Percentiles rank a stretch among this genome's conserved stretches.
Evolutionary conservation across 306 rosid genomes (phyloP).

Genomic region (Cyclanthera cordifolia): DNA sequence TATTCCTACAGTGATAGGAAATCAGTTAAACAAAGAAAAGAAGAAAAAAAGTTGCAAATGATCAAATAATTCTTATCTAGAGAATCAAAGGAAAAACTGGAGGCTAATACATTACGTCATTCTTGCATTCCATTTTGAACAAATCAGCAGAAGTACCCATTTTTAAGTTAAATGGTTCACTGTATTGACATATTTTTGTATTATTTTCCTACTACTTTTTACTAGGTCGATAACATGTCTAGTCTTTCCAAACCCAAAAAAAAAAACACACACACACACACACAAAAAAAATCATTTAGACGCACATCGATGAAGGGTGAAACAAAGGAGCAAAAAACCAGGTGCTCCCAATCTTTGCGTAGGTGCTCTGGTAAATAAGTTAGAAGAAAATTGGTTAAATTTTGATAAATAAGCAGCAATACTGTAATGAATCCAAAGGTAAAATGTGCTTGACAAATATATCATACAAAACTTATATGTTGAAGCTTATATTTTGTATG

Average conservation of each 20-base stretch:
- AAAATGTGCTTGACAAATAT: background rate
- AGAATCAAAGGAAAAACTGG: background rate
- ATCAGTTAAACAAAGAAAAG: conserved; percentile 4
- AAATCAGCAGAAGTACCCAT: background rate
- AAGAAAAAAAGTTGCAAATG: background rate
- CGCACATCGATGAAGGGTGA: conserved; percentile 62
- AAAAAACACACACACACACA: background rate
- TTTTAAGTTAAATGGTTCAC: background rate
- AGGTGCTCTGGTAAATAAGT: conserved; percentile 45
- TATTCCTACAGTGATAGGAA: conserved; percentile 43
- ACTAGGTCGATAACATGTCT: background rate
- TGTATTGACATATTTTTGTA: background rate
- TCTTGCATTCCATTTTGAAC: background rate
- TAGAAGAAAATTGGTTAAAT: conserved; percentile 4
- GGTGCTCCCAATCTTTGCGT: conserved; percentile 69
- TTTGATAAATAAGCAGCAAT: conserved; percentile 6
- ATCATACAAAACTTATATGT: background rate
- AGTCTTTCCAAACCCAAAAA: background rate
- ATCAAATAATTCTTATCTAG: background rate
- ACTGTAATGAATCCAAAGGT: background rate
- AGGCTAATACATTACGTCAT: background rate
- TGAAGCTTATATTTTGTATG: background rate
- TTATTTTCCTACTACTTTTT: background rate
- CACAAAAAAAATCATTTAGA: background rate
- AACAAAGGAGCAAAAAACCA: conserved; percentile 58